phyloP scores from a whole-genome alignment of 768 basidiomycete species.

The Leccinum broughii region DNA sequence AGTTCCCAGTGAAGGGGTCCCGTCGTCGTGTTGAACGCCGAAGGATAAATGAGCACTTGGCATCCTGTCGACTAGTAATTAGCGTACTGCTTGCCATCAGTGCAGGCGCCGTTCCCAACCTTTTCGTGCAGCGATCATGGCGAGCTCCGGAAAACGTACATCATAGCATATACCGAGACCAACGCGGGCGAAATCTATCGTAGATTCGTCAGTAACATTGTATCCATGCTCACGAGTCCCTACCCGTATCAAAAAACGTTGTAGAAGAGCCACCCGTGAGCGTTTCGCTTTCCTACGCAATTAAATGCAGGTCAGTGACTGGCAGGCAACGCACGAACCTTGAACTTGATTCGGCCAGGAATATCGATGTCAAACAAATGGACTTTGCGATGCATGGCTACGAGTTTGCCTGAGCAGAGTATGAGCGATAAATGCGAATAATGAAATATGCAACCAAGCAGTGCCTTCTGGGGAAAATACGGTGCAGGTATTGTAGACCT shows the following conservation, averaged over 20 bases:
- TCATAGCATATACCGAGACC: conserved; percentile 98
- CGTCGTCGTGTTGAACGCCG: conserved; percentile 94
- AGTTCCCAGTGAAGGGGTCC: conserved; percentile 97
- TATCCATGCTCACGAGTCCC: conserved; percentile 3
- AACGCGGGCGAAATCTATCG: conserved; percentile 89
- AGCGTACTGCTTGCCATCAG: neutral
- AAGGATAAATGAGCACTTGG: conserved; percentile 87
- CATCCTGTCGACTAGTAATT: conserved; percentile 53
- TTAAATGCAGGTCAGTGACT: conserved; percentile 1
- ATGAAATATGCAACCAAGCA: conserved; percentile 1
- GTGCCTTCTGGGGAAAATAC: conserved; percentile 82
- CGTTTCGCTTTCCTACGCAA: conserved; percentile 78
- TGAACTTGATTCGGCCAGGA: conserved; percentile 87
- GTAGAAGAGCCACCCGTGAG: conserved; percentile 72
- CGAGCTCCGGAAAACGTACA: conserved; percentile 90
- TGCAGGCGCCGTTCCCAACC: conserved; percentile 44
- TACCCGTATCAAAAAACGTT: conserved; percentile 89
- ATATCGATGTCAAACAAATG: conserved; percentile 99
- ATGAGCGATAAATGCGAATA: neutral
- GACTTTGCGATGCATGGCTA: conserved; percentile 89
- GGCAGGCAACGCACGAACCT: conserved; percentile 44
- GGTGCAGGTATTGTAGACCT: conserved; percentile 91
- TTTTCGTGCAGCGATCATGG: conserved; percentile 85
- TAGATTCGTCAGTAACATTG: neutral
- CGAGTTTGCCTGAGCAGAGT: conserved; percentile 64